These are phyloP conservation scores for Pleodorina starrii DNA, from an alignment of 139 green algal genomes.

Conservation along the genomic window DNA sequence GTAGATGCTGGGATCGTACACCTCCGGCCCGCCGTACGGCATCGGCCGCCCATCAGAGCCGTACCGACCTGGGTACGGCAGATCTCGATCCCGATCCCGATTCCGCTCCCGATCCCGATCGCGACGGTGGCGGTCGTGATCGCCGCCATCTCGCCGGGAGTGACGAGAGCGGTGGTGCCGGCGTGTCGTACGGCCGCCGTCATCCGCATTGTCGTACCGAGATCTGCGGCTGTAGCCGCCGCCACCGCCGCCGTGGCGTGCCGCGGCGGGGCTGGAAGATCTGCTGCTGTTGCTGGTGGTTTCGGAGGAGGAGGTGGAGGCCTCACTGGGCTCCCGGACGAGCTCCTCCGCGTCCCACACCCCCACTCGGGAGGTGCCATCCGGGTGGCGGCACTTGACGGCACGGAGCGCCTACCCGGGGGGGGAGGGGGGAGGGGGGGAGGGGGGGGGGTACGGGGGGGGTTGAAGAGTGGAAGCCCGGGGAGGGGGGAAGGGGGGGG, in stretches of 20 bases:
- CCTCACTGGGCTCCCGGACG: not conserved
- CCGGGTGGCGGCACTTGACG: conserved; percentile 25
- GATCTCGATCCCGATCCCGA: not conserved
- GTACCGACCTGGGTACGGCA: too few species aligned
- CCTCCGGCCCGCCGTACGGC: not conserved
- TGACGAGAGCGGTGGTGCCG: not conserved
- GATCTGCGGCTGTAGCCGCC: not conserved
- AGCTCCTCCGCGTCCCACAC: conserved; percentile 38
- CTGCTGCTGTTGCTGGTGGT: not conserved
- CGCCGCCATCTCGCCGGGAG: not conserved
- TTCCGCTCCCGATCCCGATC: not conserved
- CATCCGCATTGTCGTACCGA: not conserved
- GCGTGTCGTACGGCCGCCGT: not conserved
- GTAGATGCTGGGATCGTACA: conserved; percentile 1
- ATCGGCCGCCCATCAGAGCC: not conserved
- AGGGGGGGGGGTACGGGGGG: too few species aligned
- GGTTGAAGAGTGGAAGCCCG: too few species aligned
- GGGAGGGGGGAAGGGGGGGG: too few species aligned
- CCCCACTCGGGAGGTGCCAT: conserved; percentile 18
- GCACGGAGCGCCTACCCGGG: conserved; percentile 24
- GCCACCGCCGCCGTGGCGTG: not conserved
- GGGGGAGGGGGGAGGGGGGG: too few species aligned
- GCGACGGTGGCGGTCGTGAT: not conserved
- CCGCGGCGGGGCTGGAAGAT: not conserved
- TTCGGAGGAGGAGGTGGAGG: not conserved